These are phyloP conservation scores for Wickerhamiella vanderwaltii DNA, from an alignment of 805 yeast genomes.

Conservation along the genomic window DNA sequence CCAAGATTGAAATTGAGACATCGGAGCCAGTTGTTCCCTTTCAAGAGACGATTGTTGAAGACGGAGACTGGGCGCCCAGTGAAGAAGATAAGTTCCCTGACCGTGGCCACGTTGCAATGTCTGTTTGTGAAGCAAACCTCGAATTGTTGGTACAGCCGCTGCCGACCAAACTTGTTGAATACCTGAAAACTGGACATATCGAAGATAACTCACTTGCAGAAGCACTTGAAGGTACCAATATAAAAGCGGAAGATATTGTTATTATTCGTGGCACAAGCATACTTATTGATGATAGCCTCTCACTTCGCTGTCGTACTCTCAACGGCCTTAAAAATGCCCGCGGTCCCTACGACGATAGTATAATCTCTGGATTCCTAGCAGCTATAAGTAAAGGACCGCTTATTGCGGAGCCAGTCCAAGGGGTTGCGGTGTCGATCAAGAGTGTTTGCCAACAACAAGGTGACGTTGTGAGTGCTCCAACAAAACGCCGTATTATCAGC, in stretches of 20 bases:
- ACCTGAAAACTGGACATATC: background rate
- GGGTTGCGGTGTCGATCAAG: constrained; percentile 33
- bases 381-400: constrained; percentile 80
- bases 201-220: background rate
- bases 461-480: constrained; percentile 17
- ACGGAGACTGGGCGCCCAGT: constrained; percentile 33
- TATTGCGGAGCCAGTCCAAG: constrained; percentile 77
- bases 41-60: constrained; percentile 61
- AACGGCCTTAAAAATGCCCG: constrained; percentile 19
- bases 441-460: constrained; percentile 22
- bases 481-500: constrained; percentile 62
- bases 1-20: constrained; percentile 72
- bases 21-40: constrained; percentile 94
- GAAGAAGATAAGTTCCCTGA: constrained; percentile 15
- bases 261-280: constrained; percentile 34
- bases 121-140: constrained; percentile 39
- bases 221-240: background rate
- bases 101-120: constrained; percentile 30
- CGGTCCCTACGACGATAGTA: constrained; percentile 42
- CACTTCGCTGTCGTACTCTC: constrained; percentile 17
- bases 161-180: constrained; percentile 26
- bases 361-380: constrained; percentile 74
- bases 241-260: constrained; percentile 27
- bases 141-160: constrained; percentile 41
- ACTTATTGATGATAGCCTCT: constrained; percentile 41